A percentile compares a stretch with the other conserved stretches of the same genome.
These are phyloP conservation scores for Calocera viscosa DNA, from an alignment of 768 basidiomycete species.

Conservation along the genomic window DNA sequence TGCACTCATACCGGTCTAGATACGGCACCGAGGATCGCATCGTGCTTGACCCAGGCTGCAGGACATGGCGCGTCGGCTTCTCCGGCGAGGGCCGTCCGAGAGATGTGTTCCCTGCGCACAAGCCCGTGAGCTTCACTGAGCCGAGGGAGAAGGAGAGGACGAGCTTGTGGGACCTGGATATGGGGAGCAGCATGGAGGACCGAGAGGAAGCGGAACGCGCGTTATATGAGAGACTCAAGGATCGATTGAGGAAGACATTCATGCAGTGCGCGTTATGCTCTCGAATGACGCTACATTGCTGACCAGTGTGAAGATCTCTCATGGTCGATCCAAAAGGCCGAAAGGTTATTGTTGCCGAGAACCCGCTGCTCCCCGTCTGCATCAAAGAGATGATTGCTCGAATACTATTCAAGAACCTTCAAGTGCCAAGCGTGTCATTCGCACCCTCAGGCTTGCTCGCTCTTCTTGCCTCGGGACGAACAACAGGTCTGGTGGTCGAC, in stretches of 20 bases:
- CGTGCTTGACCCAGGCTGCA: constrained; percentile 86
- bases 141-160: constrained; percentile 10
- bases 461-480: constrained; percentile 71
- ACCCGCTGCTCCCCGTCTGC: constrained; percentile 69
- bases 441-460: constrained; percentile 77
- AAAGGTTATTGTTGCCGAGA: constrained; percentile 86
- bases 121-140: background rate
- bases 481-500: constrained; percentile 89
- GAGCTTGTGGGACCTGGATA: background rate
- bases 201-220: constrained; percentile 62
- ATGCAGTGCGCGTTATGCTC: constrained; percentile 50
- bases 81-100: constrained; percentile 88
- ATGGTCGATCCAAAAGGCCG: constrained; percentile 90
- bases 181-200: constrained; percentile 34
- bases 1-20: constrained; percentile 4
- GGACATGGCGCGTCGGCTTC: constrained; percentile 95
- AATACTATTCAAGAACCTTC: constrained; percentile 78
- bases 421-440: constrained; percentile 90
- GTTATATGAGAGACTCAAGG: constrained; percentile 57
- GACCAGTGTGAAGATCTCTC: constrained; percentile 49
- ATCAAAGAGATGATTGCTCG: constrained; percentile 82
- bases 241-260: constrained; percentile 62
- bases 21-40: constrained; percentile 96
- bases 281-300: constrained; percentile 14
- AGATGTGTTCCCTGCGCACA: constrained; percentile 57